Percentiles rank a stretch among this genome's conserved stretches.
phyloP scores from a whole-genome alignment of 2,329 filamentous ascomycete genomes.

The Pseudocercospora pini-densiflorae region DNA sequence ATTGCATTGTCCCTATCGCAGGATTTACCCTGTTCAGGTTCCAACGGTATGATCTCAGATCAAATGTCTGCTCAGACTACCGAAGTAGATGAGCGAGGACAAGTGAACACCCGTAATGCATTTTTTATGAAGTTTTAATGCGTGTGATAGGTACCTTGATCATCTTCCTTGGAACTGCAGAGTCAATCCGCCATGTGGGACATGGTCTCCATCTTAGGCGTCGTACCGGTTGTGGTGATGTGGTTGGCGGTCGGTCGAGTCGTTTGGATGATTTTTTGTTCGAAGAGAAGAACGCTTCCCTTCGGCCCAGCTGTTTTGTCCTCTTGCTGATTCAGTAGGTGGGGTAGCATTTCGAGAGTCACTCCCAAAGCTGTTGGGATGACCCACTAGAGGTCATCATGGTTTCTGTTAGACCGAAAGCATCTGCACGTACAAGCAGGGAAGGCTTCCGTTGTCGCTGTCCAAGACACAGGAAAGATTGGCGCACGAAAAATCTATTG shows the following conservation, averaged over 20 bases:
- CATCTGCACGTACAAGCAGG: slow-evolving; percentile 5
- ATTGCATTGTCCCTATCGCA: slow-evolving; percentile 84
- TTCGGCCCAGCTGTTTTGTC: neutral
- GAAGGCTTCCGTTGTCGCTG: slow-evolving; percentile 4
- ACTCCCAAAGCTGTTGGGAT: neutral
- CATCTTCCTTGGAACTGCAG: slow-evolving; percentile 13
- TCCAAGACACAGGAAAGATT: neutral
- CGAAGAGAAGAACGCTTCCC: neutral
- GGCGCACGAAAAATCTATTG: neutral
- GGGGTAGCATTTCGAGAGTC: neutral
- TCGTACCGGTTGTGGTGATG: slow-evolving; percentile 21
- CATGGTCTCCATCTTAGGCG: slow-evolving; percentile 18
- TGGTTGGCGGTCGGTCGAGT: neutral
- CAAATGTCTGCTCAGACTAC: slow-evolving; percentile 36
- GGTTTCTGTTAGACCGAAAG: slow-evolving; percentile 8
- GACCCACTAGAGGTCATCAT: slow-evolving; percentile 17
- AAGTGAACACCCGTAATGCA: slow-evolving; percentile 49
- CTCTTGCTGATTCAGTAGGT: slow-evolving; percentile 1
- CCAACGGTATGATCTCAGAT: slow-evolving; percentile 80
- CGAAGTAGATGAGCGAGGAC: slow-evolving; percentile 15
- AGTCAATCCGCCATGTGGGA: slow-evolving; percentile 14
- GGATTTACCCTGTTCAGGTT: slow-evolving; percentile 87
- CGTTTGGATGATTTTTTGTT: neutral
- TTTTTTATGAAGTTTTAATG: slow-evolving; percentile 13
- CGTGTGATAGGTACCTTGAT: slow-evolving; percentile 30